These are phyloP conservation scores for Rhododendron griersonianum DNA, from an alignment of 148 eudicot genomes.

Conservation along the genomic window DNA sequence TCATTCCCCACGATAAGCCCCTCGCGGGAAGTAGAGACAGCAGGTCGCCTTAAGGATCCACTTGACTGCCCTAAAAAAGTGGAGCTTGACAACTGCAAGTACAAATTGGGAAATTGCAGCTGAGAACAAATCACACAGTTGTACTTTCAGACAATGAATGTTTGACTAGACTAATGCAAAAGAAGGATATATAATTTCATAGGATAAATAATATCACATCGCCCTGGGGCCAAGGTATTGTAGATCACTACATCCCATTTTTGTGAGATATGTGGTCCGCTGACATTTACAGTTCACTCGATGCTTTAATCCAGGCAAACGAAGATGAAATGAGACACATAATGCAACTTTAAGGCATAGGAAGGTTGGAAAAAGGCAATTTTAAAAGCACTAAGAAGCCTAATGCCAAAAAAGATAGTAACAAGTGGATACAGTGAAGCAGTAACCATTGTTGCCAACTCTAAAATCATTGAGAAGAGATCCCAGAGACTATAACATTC, in stretches of 20 bases:
- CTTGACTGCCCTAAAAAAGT: slow-evolving; percentile 49
- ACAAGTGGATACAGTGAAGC: not conserved
- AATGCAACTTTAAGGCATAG: not conserved
- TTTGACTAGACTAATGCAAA: not conserved
- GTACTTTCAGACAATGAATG: not conserved
- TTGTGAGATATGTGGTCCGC: not conserved
- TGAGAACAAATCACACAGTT: not conserved
- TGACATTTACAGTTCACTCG: not conserved
- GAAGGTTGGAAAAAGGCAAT: not conserved
- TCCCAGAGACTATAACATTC: not conserved
- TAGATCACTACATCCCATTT: not conserved
- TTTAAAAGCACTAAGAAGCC: not conserved
- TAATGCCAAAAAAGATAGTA: not conserved
- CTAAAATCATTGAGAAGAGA: not conserved
- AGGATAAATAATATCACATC: not conserved
- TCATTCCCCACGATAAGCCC: slow-evolving; percentile 45
- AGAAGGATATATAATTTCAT: not conserved
- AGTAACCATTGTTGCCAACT: not conserved
- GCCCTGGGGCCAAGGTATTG: not conserved
- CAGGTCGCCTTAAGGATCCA: slow-evolving; percentile 60
- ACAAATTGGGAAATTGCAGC: not conserved
- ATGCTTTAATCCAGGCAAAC: not conserved
- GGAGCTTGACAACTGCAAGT: slow-evolving; percentile 58
- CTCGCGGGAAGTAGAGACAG: slow-evolving; percentile 54
- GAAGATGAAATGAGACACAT: not conserved